Conservation (phyloP, 2,329 filamentous ascomycete genomes). For the Metarhizium album region DNA sequence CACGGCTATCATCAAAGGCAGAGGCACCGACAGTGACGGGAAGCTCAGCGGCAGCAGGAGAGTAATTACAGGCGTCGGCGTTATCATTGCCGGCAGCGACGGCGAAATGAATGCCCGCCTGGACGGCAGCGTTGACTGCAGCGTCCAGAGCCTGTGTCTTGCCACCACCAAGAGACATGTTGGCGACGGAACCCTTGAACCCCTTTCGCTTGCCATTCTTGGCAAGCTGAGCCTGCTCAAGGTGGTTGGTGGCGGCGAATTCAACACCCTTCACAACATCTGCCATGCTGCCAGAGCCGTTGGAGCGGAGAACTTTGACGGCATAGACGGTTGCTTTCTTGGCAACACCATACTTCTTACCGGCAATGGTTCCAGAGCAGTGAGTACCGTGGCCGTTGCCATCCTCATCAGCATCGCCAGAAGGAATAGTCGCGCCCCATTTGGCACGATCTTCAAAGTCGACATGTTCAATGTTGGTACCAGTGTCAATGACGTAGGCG, state of each 20-base stretch:
- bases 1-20: slow-evolving; percentile 85
- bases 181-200: slow-evolving; percentile 98
- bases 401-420: slow-evolving; percentile 74
- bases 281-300: slow-evolving; percentile 96
- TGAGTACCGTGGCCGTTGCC: slow-evolving; percentile 98
- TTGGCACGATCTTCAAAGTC: slow-evolving; percentile 93
- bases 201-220: slow-evolving; percentile 87
- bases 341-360: slow-evolving; percentile 98
- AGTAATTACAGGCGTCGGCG: slow-evolving; percentile 98
- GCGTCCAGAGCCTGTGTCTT: slow-evolving; percentile 87
- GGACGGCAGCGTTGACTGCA: slow-evolving; percentile 87
- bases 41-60: slow-evolving; percentile 81
- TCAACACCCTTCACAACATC: slow-evolving; percentile 98
- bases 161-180: slow-evolving; percentile 98
- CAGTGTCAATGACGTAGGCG: slow-evolving; percentile 97
- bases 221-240: slow-evolving; percentile 61
- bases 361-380: slow-evolving; percentile 95
- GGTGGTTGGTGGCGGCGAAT: slow-evolving; percentile 75
- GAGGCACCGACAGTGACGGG: slow-evolving; percentile 95
- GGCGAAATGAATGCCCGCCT: slow-evolving; percentile 89
- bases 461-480: slow-evolving; percentile 85
- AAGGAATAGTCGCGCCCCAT: slow-evolving; percentile 95
- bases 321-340: slow-evolving; percentile 97
- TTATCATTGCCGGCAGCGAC: slow-evolving; percentile 99
- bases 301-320: slow-evolving; percentile 96